Base-by-base conservation (phyloP, 768 basidiomycete genomes). In the Amanita exitialis region DNA sequence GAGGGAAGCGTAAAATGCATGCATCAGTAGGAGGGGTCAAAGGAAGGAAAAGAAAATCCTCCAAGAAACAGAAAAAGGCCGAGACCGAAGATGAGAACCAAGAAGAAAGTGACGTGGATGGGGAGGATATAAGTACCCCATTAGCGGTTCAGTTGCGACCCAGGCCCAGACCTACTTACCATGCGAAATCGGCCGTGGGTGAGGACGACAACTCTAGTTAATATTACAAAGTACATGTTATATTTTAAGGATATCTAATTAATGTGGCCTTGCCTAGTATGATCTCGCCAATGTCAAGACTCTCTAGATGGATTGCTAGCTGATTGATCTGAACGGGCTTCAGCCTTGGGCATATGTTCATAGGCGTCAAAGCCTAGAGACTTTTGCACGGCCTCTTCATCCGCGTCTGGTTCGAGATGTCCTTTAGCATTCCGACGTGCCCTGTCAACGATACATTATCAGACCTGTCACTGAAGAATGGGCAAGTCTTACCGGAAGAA, bases 351-450 rank as follows among this genome's bases (percentile, higher is more conserved):
- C 13, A 68, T 73, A 55, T 73, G 73, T 63, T 85, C 82, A 53
- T 83, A 88, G 2, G 61, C 64, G 16, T 73, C 77, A 55, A 87
- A 89, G 5, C 92, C 92, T 35, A 89, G 72, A 2, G 92, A 92
- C 42, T 76, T 78, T 57, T 91, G 84, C 10, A 96, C 76, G 15
- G 78, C 79, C 16, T 83, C 81, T 16, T 92, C 84, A 2, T 78
- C 70, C 0, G 94, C 94, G 62, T 97, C 94, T 4, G 94, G 94
- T 54, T 93, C 92, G 13, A 92, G 70, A 47, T 94, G 89, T 1
- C 94, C 94, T 54, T 78, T 77, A 25, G 78, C 67, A 60, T 95
- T 96, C 56, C 93, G 74, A 39, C 91, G 79, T 5, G 94, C 94
- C 53, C 93, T 96, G 64, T 3, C 16, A 47, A 18, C 21, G 25